Base-by-base conservation (phyloP, 1,284 basidiomycete genomes). In the Trametes versicolor region DNA sequence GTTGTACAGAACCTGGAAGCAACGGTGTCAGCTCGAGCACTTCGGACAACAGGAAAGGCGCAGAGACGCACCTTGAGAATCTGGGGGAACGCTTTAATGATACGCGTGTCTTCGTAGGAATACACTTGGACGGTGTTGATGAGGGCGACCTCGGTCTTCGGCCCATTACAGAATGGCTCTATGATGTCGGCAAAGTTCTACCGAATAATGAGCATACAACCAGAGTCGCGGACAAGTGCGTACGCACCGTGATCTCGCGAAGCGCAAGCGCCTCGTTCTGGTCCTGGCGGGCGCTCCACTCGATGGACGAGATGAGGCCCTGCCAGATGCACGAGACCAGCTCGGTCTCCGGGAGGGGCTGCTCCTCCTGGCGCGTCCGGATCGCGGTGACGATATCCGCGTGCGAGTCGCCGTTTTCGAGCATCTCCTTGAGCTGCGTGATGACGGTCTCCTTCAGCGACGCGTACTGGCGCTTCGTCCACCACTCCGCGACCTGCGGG, bases 81-180 rank as follows among this genome's bases (percentile, higher is more conserved):
- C 74, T 96, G 93, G 55, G 94, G 90, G 84, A 99, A 98, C 9
- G 94, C 85, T 78, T 97, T 97, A 80, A 96, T 96, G 74, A 97
- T 87, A 62, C 94, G 92, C 32, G 95, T 96, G 75, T 98, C 95
- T 79, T 96, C 93, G 79, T 98, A 97, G 78, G 94, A 96, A 81
- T 96, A 94, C 69, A 96, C 86, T 82, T 99, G 97, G 25, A 97
- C 94, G 62, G 91, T 87, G 79, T 98, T 98, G 79, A 98, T 95
- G 63, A 98, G 86, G 45, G 91, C 89, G 58, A 99, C 94, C 81
- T 99, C 89, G 27, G 93, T 92, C 80, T 97, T 96, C 29, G 95
- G 87, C 62, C 89, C 88, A 63, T 87, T 86, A 75, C 91, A 94
- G 83, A 98, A 98, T 43, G 94, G 88, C 80, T 96, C 94, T 60